Conservation (phyloP, 2,329 filamentous ascomycete species). For the Pseudogymnoascus sp. region DNA sequence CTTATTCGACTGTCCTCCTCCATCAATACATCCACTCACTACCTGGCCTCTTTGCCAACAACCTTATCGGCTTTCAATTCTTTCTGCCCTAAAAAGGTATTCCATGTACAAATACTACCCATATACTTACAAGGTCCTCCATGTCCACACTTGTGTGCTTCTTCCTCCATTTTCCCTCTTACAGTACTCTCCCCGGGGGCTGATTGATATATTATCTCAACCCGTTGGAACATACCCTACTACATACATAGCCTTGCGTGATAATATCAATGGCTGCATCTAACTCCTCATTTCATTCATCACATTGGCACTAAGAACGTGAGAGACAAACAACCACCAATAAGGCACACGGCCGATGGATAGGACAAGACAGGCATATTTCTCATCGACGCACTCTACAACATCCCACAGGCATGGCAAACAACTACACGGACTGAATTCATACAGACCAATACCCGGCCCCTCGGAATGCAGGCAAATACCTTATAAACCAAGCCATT, state of each 20-base stretch:
- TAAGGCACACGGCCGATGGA: conserved; percentile 1
- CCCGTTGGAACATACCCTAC: not conserved
- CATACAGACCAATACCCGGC: conserved; percentile 20
- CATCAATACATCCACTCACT: conserved; percentile 2
- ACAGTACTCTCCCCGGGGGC: not conserved
- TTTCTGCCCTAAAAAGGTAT: not conserved
- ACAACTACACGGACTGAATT: conserved; percentile 24
- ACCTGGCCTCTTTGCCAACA: conserved; percentile 5
- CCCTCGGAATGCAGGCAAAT: conserved; percentile 26
- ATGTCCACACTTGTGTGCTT: not conserved
- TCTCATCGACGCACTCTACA: conserved; percentile 12
- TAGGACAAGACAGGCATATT: conserved; percentile 1
- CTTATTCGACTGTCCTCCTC: not conserved
- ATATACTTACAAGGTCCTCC: conserved; percentile 4
- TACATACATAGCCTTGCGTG: conserved; percentile 4
- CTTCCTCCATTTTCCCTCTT: not conserved
- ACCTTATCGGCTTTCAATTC: conserved; percentile 4
- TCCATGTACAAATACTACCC: conserved; percentile 4
- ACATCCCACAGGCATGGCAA: conserved; percentile 24
- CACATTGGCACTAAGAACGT: not conserved
- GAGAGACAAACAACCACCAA: conserved; percentile 7
- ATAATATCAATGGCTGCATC: conserved; percentile 10
- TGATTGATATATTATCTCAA: conserved; percentile 7
- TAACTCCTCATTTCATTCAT: conserved; percentile 1
- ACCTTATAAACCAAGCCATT: conserved; percentile 22